Conservation (phyloP, 768 basidiomycete species). For the Trametes villosa region DNA sequence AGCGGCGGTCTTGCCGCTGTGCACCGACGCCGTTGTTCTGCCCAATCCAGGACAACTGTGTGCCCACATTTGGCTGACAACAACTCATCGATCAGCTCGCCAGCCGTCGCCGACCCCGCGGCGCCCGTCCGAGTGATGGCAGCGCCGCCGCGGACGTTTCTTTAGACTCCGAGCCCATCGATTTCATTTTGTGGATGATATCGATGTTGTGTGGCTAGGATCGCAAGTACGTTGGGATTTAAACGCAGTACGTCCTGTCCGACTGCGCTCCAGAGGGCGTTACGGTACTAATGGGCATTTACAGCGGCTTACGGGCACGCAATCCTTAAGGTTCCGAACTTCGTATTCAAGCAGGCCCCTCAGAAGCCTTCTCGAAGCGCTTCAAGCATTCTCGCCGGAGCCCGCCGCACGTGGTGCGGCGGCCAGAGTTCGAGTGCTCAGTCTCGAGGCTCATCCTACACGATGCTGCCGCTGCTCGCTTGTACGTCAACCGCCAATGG, state of each 20-base stretch:
- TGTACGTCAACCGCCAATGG: not conserved
- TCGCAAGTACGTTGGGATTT: not conserved
- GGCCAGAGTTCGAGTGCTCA: not conserved
- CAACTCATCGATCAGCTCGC: not conserved
- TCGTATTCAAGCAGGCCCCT: not conserved
- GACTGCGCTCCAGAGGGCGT: not conserved
- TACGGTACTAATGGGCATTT: not conserved
- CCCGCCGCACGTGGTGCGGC: not conserved
- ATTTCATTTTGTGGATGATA: not conserved
- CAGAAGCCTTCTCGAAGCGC: not conserved
- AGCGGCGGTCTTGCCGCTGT: not conserved
- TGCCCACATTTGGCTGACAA: not conserved
- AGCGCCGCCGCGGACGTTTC: slow-evolving; percentile 1
- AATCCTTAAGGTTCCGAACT: not conserved
- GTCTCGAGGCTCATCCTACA: not conserved
- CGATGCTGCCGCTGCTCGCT: not conserved
- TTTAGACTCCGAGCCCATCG: slow-evolving; percentile 11
- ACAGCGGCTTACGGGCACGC: not conserved
- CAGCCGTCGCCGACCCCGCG: not conserved
- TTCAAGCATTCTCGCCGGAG: not conserved
- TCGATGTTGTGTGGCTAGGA: slow-evolving; percentile 2
- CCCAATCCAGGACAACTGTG: not conserved
- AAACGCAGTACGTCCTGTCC: too few species aligned
- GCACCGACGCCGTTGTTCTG: not conserved
- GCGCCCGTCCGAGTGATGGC: not conserved